A percentile compares a stretch with the other conserved stretches of the same genome.
Evolutionary conservation across 164 flowering plant species (phyloP).

Genomic region (Chimonanthus salicifolius): DNA sequence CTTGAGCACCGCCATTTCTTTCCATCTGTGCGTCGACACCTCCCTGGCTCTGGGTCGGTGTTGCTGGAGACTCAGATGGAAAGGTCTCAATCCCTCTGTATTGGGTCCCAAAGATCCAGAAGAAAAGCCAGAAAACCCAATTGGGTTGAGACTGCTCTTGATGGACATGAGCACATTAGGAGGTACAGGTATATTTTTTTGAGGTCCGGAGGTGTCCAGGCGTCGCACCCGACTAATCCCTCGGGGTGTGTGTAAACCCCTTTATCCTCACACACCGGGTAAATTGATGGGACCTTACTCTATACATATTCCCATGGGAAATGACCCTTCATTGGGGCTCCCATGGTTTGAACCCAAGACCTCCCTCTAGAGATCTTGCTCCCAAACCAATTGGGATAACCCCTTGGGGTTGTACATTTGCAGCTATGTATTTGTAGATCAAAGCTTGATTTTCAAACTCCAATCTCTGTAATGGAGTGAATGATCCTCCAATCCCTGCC

Average conservation of each 20-base stretch:
- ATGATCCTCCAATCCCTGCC: conserved; percentile 59
- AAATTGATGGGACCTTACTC: neutral
- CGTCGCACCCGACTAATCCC: too few relatives aligned
- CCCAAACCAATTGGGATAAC: neutral
- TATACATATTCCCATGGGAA: too few relatives aligned
- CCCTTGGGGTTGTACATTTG: conserved; percentile 27
- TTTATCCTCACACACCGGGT: neutral
- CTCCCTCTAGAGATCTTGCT: neutral
- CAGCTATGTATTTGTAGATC: conserved; percentile 77
- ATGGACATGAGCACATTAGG: conserved; percentile 68
- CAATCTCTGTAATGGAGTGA: conserved; percentile 84
- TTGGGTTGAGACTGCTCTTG: conserved; percentile 52
- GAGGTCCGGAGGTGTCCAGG: neutral
- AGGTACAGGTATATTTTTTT: conserved; percentile 40
- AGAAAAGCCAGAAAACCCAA: conserved; percentile 40
- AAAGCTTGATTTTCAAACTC: conserved; percentile 85
- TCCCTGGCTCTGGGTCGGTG: conserved; percentile 90
- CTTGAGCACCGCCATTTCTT: conserved; percentile 99
- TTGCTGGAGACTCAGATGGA: conserved; percentile 74
- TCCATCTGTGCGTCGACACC: conserved; percentile 93
- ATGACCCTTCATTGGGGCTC: too few relatives aligned
- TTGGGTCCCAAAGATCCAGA: conserved; percentile 45
- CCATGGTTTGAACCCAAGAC: too few relatives aligned
- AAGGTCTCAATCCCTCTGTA: conserved; percentile 85
- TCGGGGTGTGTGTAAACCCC: neutral